Evolutionary conservation across 2,329 filamentous ascomycete genomes (phyloP), one percentile per base, ranked within the genome.

Genomic region (Ascochyta fabae): DNA sequence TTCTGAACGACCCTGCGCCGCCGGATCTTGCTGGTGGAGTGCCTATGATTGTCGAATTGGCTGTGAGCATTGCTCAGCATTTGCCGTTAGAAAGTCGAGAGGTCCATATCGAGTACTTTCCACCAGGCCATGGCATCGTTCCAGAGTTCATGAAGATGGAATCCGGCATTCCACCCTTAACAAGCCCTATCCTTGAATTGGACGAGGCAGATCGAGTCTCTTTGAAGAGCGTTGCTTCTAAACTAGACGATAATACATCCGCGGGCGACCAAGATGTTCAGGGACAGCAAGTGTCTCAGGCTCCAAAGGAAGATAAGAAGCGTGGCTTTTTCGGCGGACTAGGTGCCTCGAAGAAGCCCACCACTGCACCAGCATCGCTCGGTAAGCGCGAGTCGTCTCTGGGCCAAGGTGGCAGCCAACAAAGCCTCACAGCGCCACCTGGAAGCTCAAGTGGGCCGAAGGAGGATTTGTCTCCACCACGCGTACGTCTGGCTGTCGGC

Each of bases 11-110:
- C 10, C 91, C 92, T 1, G 84, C 91, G 0, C 91, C 92, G 0
- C 78, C 87, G 1, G 93, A 92, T 8, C 84, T 98, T n/a, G 88
- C 94, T 62, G 92, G 91, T 47, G 92, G 91, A 60, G 90, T 93
- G 2, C 88, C 88, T 50, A 96, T 95, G 87, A 98, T 99, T 73
- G 84, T 97, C 50, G 93, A 97, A 76, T 83, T 98, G 46, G 92
- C 93, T 0, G 85, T 98, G 27, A 89, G 88, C 58, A 92, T 99
- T 61, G 87, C 91, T 0, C 85, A 88, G 55, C 96, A 97, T 72
- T 79, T 98, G 41, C 94, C 95, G 0, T 79, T 96, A 35, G 95
- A 99, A 77, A 95, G 91, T 65, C 86, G 95, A 61, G 95, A 98
- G 69, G 91, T 99, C 15, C 87, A 87, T 39, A 89, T 99, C 58